Evolutionary conservation across 2,329 filamentous ascomycete genomes (phyloP).

Genomic region (Penicillium frequentans): DNA sequence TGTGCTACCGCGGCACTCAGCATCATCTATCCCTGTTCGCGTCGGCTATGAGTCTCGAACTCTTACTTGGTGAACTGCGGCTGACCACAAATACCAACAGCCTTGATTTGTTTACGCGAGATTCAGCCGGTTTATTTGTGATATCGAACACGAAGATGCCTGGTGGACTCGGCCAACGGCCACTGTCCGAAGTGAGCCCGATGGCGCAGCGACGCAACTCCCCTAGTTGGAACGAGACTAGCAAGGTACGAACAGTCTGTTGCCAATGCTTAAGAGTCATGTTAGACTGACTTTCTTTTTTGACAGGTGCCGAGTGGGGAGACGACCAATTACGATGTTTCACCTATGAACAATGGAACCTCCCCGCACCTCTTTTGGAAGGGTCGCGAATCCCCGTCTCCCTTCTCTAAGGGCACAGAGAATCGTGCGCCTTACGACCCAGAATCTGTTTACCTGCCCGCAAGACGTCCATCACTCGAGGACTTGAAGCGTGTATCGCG

Average conservation of each 20-base stretch:
- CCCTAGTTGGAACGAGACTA: conserved; percentile 78
- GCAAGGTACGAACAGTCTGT: conserved; percentile 58
- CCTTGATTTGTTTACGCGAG: background rate
- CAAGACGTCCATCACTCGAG: conserved; percentile 87
- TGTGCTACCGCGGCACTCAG: background rate
- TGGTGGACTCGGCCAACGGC: conserved; percentile 62
- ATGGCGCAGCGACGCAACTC: conserved; percentile 88
- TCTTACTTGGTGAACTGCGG: conserved; percentile 2
- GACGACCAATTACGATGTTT: conserved; percentile 82
- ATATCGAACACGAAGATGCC: conserved; percentile 55
- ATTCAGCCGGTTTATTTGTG: background rate
- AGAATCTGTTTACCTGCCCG: conserved; percentile 67
- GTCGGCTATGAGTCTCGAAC: background rate
- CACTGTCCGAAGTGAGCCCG: conserved; percentile 85
- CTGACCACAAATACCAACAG: conserved; percentile 8
- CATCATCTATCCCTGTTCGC: background rate
- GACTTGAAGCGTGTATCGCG: conserved; percentile 91
- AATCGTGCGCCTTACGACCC: conserved; percentile 64
- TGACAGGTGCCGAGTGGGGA: conserved; percentile 71
- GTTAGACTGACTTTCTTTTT: conserved; percentile 19
- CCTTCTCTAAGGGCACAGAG: conserved; percentile 64
- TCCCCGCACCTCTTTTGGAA: conserved; percentile 94
- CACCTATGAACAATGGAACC: conserved; percentile 63
- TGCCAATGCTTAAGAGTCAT: background rate
- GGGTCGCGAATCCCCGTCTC: conserved; percentile 66